These are phyloP conservation scores for Pichia cactophila DNA, from an alignment of 1,139 yeast genomes.

Conservation along the genomic window DNA sequence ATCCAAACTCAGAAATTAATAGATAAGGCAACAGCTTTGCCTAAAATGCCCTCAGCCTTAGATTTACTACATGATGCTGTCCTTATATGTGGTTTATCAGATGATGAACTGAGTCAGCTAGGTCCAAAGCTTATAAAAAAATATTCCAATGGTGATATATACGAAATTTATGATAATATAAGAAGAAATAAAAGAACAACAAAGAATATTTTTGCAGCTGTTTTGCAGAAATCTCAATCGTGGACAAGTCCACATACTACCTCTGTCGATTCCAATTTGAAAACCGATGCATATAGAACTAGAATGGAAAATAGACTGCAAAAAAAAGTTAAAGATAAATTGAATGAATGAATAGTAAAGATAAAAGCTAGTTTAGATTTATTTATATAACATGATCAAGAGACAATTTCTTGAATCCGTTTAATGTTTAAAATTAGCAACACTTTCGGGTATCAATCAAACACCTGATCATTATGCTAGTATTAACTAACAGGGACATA, in stretches of 20 bases:
- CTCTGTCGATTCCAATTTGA: not conserved
- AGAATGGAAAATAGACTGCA: conserved; percentile 26
- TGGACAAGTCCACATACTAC: conserved; percentile 6
- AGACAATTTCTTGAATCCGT: too few species aligned
- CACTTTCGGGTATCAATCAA: too few species aligned
- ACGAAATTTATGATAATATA: not conserved
- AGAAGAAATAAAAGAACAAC: conserved; percentile 3
- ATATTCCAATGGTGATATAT: conserved; percentile 13
- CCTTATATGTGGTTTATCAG: conserved; percentile 12
- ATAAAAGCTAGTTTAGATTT: not conserved
- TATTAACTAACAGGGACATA: too few species aligned
- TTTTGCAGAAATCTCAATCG: conserved; percentile 13
- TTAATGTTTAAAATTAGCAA: too few species aligned
- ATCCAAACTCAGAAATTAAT: not conserved
- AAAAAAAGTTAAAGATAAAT: conserved; percentile 23
- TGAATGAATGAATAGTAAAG: conserved; percentile 15
- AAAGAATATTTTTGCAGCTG: conserved; percentile 13
- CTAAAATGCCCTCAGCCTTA: conserved; percentile 9
- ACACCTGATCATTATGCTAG: too few species aligned
- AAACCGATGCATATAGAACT: conserved; percentile 24
- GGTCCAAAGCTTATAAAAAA: conserved; percentile 11
- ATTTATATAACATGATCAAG: not conserved
- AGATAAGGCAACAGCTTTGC: not conserved
- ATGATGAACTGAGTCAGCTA: conserved; percentile 7
- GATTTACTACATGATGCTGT: conserved; percentile 12